phyloP scores from a whole-genome alignment of 352 stramenopile genomes.

The Phytopythium ostracodes region DNA sequence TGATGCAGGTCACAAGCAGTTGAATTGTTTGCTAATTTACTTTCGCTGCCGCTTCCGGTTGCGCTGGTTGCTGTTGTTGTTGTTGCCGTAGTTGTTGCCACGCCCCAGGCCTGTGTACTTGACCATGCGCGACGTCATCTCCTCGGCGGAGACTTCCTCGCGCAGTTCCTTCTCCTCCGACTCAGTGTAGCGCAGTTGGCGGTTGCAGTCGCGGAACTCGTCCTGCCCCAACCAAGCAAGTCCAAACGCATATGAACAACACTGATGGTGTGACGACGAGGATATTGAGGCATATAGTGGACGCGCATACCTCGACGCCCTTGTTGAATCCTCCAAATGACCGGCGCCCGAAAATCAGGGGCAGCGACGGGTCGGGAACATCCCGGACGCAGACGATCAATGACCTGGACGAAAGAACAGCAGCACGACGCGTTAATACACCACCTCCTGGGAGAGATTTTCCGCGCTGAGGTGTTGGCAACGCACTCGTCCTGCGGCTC shows the following conservation, averaged over 20 bases:
- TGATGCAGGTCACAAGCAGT: background rate
- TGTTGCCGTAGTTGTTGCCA: constrained; percentile 25
- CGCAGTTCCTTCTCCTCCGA: constrained; percentile 67
- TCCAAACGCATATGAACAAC: background rate
- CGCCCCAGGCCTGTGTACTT: constrained; percentile 78
- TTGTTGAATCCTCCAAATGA: constrained; percentile 85
- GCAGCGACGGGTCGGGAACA: constrained; percentile 67
- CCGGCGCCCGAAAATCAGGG: constrained; percentile 67
- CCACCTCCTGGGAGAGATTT: too few relatives aligned
- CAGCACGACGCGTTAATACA: constrained; percentile 1
- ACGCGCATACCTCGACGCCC: constrained; percentile 41
- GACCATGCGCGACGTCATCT: constrained; percentile 79
- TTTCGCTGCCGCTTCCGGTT: constrained; percentile 63
- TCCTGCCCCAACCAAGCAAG: constrained; percentile 23
- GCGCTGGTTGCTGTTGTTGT: constrained; percentile 19
- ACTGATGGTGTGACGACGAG: background rate
- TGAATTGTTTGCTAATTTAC: constrained; percentile 17
- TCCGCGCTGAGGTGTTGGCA: background rate
- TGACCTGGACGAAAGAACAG: constrained; percentile 3
- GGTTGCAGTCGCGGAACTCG: constrained; percentile 59
- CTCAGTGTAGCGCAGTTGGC: constrained; percentile 50
- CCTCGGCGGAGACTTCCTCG: constrained; percentile 79
- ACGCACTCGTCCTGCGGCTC: constrained; percentile 20
- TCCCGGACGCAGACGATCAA: constrained; percentile 51
- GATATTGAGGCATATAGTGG: background rate